Evolutionary conservation across 768 basidiomycete genomes (phyloP).

Genomic region (Leccinum longicurvipes): DNA sequence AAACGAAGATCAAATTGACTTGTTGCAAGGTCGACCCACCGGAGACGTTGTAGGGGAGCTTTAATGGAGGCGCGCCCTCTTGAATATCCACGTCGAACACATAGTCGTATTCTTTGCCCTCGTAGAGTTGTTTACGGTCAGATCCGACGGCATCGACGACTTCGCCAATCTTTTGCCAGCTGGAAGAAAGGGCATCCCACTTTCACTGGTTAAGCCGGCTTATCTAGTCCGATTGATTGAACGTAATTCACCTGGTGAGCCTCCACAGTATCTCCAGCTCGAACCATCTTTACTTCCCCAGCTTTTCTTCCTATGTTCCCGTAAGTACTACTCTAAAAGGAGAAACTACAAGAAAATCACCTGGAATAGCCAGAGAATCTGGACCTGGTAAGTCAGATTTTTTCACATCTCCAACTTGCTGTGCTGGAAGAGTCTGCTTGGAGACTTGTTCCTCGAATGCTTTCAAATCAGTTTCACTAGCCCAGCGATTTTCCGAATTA

Average conservation of each 20-base stretch:
- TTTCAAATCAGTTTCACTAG: slow-evolving; percentile 58
- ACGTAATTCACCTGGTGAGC: slow-evolving; percentile 71
- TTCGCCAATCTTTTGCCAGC: slow-evolving; percentile 94
- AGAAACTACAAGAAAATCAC: slow-evolving; percentile 34
- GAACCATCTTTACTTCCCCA: slow-evolving; percentile 92
- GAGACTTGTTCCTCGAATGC: slow-evolving; percentile 75
- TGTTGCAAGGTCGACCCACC: slow-evolving; percentile 44
- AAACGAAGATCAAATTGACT: not conserved
- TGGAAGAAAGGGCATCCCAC: slow-evolving; percentile 72
- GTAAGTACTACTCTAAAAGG: slow-evolving; percentile 3
- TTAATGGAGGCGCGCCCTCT: slow-evolving; percentile 89
- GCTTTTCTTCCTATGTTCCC: slow-evolving; percentile 72
- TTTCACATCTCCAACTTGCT: slow-evolving; percentile 91
- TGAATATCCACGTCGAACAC: slow-evolving; percentile 98
- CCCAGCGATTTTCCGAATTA: slow-evolving; percentile 67
- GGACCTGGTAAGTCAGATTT: slow-evolving; percentile 83
- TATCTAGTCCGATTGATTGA: not conserved
- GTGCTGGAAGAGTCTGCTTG: slow-evolving; percentile 74
- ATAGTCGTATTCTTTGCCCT: slow-evolving; percentile 96
- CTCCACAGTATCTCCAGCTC: slow-evolving; percentile 75
- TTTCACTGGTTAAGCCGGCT: slow-evolving; percentile 31
- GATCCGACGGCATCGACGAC: slow-evolving; percentile 94
- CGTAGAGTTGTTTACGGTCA: slow-evolving; percentile 84
- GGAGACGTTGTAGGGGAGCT: slow-evolving; percentile 87
- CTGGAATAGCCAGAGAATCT: slow-evolving; percentile 75